Conservation (phyloP, 148 eudicot species). For the Rhododendron molle region DNA sequence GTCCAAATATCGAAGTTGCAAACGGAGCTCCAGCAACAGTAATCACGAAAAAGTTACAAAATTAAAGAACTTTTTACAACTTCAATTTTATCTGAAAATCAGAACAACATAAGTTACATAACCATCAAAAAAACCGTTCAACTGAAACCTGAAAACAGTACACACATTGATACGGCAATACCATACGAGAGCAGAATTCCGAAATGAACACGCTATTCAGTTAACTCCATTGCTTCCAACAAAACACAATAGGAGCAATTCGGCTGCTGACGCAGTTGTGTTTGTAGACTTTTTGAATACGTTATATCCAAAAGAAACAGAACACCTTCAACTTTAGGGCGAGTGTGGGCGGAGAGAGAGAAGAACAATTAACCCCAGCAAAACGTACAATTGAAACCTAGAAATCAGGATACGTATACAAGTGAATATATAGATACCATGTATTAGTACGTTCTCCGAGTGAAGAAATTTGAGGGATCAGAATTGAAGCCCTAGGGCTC, state of each 20-base stretch:
- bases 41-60: background rate
- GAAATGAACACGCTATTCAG: background rate
- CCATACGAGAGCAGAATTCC: background rate
- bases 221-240: background rate
- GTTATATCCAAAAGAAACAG: background rate
- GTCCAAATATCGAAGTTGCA: background rate
- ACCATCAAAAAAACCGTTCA: background rate
- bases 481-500: conserved; percentile 8
- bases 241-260: background rate
- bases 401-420: background rate
- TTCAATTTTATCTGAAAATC: background rate
- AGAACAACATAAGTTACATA: background rate
- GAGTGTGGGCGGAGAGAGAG: too few species aligned
- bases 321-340: background rate
- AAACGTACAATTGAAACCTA: background rate
- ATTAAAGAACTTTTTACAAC: background rate
- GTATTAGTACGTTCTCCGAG: background rate
- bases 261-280: background rate
- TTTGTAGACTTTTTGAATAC: background rate
- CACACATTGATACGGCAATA: background rate
- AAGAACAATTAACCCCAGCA: background rate
- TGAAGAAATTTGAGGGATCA: background rate
- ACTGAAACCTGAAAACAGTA: background rate
- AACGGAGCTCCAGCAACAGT: background rate
- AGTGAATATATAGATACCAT: background rate